These are phyloP conservation scores for Diplodia sapinea DNA, from an alignment of 2,329 filamentous ascomycete species.

Conservation along the genomic window DNA sequence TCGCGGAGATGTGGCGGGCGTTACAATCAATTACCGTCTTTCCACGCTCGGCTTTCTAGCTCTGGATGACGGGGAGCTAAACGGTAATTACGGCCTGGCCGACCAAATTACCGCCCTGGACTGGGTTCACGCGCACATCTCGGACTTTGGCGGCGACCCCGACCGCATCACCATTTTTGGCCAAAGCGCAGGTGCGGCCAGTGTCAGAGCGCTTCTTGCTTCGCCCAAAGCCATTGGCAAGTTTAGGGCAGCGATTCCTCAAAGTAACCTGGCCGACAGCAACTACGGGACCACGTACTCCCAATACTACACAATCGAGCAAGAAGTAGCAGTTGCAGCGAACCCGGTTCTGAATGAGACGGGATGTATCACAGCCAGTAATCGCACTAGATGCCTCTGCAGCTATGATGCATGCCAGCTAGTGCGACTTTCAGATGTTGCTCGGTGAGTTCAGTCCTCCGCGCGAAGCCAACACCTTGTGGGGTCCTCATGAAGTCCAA, in stretches of 20 bases:
- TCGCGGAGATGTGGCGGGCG: conserved; percentile 48
- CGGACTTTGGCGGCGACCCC: conserved; percentile 48
- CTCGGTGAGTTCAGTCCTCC: conserved; percentile 8
- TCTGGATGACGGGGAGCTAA: conserved; percentile 55
- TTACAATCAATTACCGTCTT: conserved; percentile 53
- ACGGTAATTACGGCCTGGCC: conserved; percentile 51
- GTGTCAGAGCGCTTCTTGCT: conserved; percentile 57
- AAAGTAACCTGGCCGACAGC: conserved; percentile 38
- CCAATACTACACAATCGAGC: conserved; percentile 38
- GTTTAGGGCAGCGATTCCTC: conserved; percentile 55
- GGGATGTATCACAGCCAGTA: conserved; percentile 36
- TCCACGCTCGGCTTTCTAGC: conserved; percentile 46
- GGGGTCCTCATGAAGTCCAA: background rate
- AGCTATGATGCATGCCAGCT: conserved; percentile 37
- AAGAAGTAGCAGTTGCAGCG: conserved; percentile 35
- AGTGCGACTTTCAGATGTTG: conserved; percentile 27
- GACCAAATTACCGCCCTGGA: conserved; percentile 59
- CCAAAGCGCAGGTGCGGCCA: conserved; percentile 37
- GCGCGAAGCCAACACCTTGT: background rate
- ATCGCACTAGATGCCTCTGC: conserved; percentile 38
- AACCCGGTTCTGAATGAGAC: conserved; percentile 38
- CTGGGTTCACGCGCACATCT: conserved; percentile 54
- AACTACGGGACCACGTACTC: conserved; percentile 38
- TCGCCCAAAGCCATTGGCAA: conserved; percentile 56
- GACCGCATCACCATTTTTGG: conserved; percentile 49